Evolutionary conservation across 768 basidiomycete genomes (phyloP).

Genomic region (Amanita jacksonii): DNA sequence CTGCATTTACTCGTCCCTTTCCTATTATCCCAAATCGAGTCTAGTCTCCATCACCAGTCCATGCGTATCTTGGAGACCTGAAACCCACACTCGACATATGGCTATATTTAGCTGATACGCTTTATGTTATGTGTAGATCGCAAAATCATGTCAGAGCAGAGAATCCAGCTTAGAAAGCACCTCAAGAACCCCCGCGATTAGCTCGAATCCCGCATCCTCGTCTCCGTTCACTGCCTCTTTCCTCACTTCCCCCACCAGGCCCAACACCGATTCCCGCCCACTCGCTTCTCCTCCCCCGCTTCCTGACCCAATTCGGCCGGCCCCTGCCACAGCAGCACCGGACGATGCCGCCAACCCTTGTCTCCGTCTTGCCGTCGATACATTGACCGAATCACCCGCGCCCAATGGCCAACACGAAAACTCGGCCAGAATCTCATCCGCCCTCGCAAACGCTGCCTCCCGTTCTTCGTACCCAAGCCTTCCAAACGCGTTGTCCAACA

Average conservation of each 20-base stretch:
- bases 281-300: constrained; percentile 22
- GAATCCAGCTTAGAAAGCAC: constrained; percentile 91
- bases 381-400: constrained; percentile 15
- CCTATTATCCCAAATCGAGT: too few species aligned
- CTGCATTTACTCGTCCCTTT: too few species aligned
- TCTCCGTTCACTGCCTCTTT: constrained; percentile 57
- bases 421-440: constrained; percentile 90
- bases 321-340: too few species aligned
- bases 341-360: constrained; percentile 21
- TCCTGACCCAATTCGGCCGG: constrained; percentile 19
- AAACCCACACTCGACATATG: too few species aligned
- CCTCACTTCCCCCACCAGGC: constrained; percentile 63
- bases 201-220: constrained; percentile 83
- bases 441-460: constrained; percentile 87
- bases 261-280: constrained; percentile 61
- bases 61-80: too few species aligned
- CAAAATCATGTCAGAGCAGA: constrained; percentile 37
- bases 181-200: constrained; percentile 87
- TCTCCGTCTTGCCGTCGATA: constrained; percentile 23
- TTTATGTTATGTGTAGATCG: too few species aligned
- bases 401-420: constrained; percentile 89
- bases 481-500: constrained; percentile 89
- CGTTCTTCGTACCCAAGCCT: constrained; percentile 86
- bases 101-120: too few species aligned
- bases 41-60: too few species aligned